Conservation (phyloP, 192 early-diverging fungal species). For the Allomyces javanicus region DNA sequence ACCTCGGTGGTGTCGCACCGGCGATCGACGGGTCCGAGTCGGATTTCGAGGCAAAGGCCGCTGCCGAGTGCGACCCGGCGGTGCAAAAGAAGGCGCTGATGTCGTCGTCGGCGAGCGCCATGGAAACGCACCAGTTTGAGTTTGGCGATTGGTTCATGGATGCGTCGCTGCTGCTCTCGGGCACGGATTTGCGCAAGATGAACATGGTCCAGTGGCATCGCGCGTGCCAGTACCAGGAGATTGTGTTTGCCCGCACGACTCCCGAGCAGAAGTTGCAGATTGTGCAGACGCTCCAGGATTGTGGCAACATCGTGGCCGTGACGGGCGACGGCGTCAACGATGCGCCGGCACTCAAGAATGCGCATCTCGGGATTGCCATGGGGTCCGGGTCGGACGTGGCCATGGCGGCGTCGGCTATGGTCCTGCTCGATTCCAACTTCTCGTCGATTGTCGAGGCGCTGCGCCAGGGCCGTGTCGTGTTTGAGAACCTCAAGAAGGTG, state of each 20-base stretch:
- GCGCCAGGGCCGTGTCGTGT: slow-evolving; percentile 59
- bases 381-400: slow-evolving; percentile 61
- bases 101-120: background rate
- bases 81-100: background rate
- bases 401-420: slow-evolving; percentile 47
- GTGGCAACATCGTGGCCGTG: slow-evolving; percentile 57
- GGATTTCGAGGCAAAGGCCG: background rate
- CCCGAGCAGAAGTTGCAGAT: slow-evolving; percentile 75
- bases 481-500: slow-evolving; percentile 76
- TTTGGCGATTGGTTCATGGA: background rate
- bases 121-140: background rate
- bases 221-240: slow-evolving; percentile 42
- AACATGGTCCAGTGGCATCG: slow-evolving; percentile 48
- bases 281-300: slow-evolving; percentile 38
- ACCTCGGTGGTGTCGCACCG: slow-evolving; percentile 4
- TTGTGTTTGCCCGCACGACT: slow-evolving; percentile 73
- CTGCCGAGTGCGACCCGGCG: background rate
- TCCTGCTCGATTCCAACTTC: slow-evolving; percentile 36
- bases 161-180: slow-evolving; percentile 41
- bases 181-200: slow-evolving; percentile 38
- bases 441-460: slow-evolving; percentile 48
- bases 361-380: slow-evolving; percentile 76
- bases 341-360: slow-evolving; percentile 74
- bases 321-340: slow-evolving; percentile 90
- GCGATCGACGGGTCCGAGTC: background rate